A percentile compares a stretch with the other conserved stretches of the same genome.
Conservation (phyloP, 1,284 basidiomycete species). For the Ganoderma sinense region DNA sequence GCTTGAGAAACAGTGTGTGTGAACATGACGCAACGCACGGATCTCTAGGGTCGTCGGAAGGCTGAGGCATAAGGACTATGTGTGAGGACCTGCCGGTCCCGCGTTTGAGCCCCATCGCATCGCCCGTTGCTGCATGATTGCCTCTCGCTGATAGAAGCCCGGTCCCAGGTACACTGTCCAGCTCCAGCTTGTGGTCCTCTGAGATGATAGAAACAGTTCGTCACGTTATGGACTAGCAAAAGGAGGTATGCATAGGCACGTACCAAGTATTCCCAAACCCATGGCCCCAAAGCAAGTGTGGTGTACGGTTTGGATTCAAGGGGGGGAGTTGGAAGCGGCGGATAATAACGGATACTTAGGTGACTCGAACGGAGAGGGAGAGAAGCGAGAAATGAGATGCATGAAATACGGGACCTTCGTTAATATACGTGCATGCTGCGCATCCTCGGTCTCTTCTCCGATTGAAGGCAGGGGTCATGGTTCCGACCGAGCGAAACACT, state of each 20-base stretch:
- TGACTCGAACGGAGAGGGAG: too few relatives aligned
- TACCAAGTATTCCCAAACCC: slow-evolving; percentile 51
- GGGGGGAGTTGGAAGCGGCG: too few relatives aligned
- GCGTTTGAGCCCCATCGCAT: slow-evolving; percentile 44
- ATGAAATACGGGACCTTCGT: too few relatives aligned
- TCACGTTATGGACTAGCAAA: neutral
- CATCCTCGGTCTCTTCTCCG: too few relatives aligned
- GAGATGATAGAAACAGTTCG: neutral
- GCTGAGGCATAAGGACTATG: slow-evolving; percentile 53
- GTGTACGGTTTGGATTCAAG: too few relatives aligned
- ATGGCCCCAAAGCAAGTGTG: too few relatives aligned
- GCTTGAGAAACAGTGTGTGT: too few relatives aligned
- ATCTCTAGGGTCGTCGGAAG: slow-evolving; percentile 52
- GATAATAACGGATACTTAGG: too few relatives aligned
- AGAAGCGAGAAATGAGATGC: too few relatives aligned
- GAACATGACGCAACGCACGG: slow-evolving; percentile 43
- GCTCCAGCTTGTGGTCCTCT: slow-evolving; percentile 46
- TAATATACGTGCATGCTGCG: too few relatives aligned
- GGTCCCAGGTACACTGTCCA: slow-evolving; percentile 46
- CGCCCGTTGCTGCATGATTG: slow-evolving; percentile 41
- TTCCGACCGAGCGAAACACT: too few relatives aligned
- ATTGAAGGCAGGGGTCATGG: too few relatives aligned
- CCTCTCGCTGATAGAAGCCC: slow-evolving; percentile 25
- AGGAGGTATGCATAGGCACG: neutral
- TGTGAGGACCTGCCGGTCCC: slow-evolving; percentile 49